Percentiles rank a stretch among this genome's conserved stretches.
Conservation (phyloP, 495 filamentous ascomycete species). For the Lasiosphaeria miniovina region DNA sequence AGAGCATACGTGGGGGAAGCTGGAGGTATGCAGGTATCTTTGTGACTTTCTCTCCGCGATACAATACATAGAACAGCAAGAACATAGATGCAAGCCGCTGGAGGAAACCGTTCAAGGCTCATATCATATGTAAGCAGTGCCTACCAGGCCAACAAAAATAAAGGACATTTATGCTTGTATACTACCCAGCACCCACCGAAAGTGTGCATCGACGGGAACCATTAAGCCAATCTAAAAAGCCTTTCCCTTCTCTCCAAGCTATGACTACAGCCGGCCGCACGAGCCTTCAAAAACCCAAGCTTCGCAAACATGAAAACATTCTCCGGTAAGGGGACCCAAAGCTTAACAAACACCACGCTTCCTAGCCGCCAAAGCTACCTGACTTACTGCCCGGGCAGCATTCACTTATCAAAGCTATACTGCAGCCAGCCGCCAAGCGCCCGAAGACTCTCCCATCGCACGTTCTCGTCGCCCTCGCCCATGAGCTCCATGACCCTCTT, state of each 20-base stretch:
- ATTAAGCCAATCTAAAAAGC: slow-evolving; percentile 4
- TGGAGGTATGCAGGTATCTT: too few species aligned
- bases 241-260: not conserved
- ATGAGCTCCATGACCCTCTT: slow-evolving; percentile 92
- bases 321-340: too few species aligned
- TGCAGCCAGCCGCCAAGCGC: slow-evolving; percentile 92
- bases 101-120: too few species aligned
- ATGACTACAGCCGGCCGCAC: not conserved
- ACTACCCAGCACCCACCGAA: not conserved
- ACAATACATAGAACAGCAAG: too few species aligned
- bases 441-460: slow-evolving; percentile 91
- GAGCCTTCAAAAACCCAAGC: slow-evolving; percentile 2
- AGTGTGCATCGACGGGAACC: not conserved
- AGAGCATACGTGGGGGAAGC: too few species aligned
- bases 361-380: too few species aligned
- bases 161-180: too few species aligned
- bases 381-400: not conserved
- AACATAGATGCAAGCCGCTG: too few species aligned
- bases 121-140: too few species aligned
- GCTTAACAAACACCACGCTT: too few species aligned
- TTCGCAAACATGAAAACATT: not conserved
- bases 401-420: slow-evolving; percentile 71
- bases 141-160: too few species aligned
- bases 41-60: too few species aligned
- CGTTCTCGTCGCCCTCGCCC: slow-evolving; percentile 81